Percentiles rank a stretch among this genome's conserved stretches.
These are phyloP conservation scores for Schizosaccharomyces japonicus DNA, from an alignment of 805 yeast genomes.

Conservation along the genomic window DNA sequence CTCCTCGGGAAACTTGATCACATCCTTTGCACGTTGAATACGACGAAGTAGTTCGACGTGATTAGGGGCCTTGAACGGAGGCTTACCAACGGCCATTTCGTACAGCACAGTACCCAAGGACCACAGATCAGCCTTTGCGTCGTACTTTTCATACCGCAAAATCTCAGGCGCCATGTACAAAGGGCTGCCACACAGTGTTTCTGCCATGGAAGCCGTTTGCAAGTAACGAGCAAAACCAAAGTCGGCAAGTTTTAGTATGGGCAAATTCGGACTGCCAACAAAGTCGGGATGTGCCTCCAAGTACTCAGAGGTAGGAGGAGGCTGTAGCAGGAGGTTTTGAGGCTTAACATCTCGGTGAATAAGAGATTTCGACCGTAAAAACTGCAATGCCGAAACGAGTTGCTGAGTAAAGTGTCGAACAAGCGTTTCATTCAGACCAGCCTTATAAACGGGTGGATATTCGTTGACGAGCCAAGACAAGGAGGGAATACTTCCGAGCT, in stretches of 20 bases:
- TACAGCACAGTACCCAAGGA: conserved; percentile 89
- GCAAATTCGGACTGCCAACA: conserved; percentile 26
- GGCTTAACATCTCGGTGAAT: conserved; percentile 94
- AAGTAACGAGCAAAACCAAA: conserved; percentile 91
- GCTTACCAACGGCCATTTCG: conserved; percentile 90
- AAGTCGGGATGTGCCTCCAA: background rate
- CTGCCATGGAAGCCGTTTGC: conserved; percentile 85
- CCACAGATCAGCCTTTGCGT: conserved; percentile 95
- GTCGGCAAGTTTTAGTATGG: conserved; percentile 81
- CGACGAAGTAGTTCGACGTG: conserved; percentile 73
- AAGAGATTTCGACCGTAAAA: conserved; percentile 56
- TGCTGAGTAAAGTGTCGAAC: conserved; percentile 74
- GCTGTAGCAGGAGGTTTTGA: conserved; percentile 57
- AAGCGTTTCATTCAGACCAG: conserved; percentile 57
- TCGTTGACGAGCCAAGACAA: conserved; percentile 50
- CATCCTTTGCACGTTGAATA: conserved; percentile 62
- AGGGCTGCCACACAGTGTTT: conserved; percentile 92
- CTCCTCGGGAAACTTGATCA: conserved; percentile 51
- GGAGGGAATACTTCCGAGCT: conserved; percentile 54
- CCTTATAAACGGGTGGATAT: conserved; percentile 59
- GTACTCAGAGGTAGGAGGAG: conserved; percentile 40
- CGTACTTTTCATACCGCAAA: conserved; percentile 75
- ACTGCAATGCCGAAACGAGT: conserved; percentile 58
- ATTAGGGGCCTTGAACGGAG: conserved; percentile 84
- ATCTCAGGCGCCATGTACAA: conserved; percentile 98